A percentile compares a stretch with the other conserved stretches of the same genome.
phyloP scores from a whole-genome alignment of 441 rosid genomes.

The Jatropha podagrica region DNA sequence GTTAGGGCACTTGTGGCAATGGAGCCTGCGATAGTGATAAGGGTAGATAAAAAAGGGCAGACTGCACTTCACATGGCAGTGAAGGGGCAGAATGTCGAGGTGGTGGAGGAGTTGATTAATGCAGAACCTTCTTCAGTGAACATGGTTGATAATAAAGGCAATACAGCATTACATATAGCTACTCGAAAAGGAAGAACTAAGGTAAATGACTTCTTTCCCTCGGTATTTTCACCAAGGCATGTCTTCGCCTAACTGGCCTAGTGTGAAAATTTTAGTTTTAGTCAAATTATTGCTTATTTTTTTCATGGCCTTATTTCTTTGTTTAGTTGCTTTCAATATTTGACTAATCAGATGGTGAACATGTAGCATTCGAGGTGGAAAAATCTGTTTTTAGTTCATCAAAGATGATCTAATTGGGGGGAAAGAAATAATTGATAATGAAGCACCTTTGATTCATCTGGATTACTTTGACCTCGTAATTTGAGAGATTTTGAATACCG shows the following conservation, averaged over 20 bases:
- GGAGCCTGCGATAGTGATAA: constrained; percentile 54
- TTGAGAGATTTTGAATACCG: neutral
- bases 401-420: neutral
- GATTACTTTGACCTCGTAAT: neutral
- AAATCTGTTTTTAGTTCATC: neutral
- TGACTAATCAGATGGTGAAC: neutral
- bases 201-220: constrained; percentile 30
- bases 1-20: constrained; percentile 53
- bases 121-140: constrained; percentile 60
- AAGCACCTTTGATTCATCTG: neutral
- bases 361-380: neutral
- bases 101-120: constrained; percentile 64
- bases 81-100: constrained; percentile 71
- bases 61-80: constrained; percentile 97
- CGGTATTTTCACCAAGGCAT: too few relatives aligned
- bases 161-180: constrained; percentile 77
- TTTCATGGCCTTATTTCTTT: neutral
- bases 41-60: constrained; percentile 93
- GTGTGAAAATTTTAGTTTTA: neutral
- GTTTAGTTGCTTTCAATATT: neutral
- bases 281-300: neutral
- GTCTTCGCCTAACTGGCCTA: neutral
- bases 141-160: constrained; percentile 81
- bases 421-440: neutral
- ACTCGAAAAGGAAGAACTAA: constrained; percentile 74